Conservation (phyloP, 2,329 filamentous ascomycete species). For the Phialophora verrucosa region DNA sequence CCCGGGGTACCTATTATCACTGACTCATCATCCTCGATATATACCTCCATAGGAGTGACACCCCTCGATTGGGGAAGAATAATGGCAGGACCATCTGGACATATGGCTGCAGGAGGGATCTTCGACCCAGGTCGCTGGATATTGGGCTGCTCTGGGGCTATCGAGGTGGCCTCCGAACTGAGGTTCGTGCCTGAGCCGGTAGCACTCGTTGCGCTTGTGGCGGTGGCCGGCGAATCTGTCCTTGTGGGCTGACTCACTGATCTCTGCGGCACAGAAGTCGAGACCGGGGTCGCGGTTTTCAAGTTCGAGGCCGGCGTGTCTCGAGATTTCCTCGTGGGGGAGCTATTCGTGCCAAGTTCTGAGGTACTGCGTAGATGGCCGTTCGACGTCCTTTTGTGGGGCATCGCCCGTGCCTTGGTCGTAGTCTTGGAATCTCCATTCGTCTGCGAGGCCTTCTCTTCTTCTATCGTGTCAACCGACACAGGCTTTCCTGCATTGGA, state of each 20-base stretch:
- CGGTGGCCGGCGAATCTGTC: conserved; percentile 46
- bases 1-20: conserved; percentile 40
- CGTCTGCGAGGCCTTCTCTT: conserved; percentile 41
- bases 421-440: conserved; percentile 44
- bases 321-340: conserved; percentile 43
- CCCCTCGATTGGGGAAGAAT: conserved; percentile 30
- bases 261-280: conserved; percentile 38
- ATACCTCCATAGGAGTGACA: conserved; percentile 47
- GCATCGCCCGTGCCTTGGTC: conserved; percentile 46
- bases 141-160: conserved; percentile 52
- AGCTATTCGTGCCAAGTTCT: conserved; percentile 46
- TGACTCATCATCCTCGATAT: conserved; percentile 43
- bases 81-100: conserved; percentile 15
- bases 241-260: conserved; percentile 46
- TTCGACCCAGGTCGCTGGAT: conserved; percentile 39
- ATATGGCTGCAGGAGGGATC: conserved; percentile 24
- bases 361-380: conserved; percentile 49
- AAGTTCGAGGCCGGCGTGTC: conserved; percentile 47
- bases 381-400: conserved; percentile 50
- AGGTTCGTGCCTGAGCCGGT: conserved; percentile 41
- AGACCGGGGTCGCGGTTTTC: conserved; percentile 43
- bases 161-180: conserved; percentile 53
- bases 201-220: conserved; percentile 44
- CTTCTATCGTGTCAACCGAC: conserved; percentile 40
- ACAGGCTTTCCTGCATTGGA: conserved; percentile 42